These are phyloP conservation scores for Benincasa hispida DNA, from an alignment of 306 rosid genomes.

Conservation along the genomic window DNA sequence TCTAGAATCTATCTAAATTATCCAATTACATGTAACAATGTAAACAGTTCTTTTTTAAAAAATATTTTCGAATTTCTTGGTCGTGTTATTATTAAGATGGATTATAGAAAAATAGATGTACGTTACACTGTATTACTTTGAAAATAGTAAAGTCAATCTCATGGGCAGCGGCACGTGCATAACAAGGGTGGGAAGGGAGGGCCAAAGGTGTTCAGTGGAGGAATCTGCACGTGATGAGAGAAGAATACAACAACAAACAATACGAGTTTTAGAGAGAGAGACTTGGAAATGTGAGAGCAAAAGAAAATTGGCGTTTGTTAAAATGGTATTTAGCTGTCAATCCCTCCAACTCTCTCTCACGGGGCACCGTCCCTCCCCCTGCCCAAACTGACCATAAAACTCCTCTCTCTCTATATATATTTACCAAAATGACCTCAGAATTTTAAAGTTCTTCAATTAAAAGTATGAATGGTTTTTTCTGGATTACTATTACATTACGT, in stretches of 20 bases:
- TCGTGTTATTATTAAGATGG: too few relatives aligned
- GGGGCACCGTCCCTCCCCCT: slow-evolving; percentile 18
- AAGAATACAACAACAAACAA: background rate
- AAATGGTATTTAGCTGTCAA: slow-evolving; percentile 75
- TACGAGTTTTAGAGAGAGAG: background rate
- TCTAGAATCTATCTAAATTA: too few relatives aligned
- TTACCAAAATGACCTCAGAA: background rate
- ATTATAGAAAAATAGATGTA: too few relatives aligned
- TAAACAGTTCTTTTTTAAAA: too few relatives aligned
- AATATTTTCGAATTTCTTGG: too few relatives aligned
- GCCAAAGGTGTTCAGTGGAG: slow-evolving; percentile 14
- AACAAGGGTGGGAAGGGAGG: background rate
- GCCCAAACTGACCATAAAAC: background rate
- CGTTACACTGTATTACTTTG: too few relatives aligned
- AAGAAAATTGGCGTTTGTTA: slow-evolving; percentile 10
- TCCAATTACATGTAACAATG: too few relatives aligned
- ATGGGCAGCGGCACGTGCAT: slow-evolving; percentile 11
- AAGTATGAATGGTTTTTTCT: too few relatives aligned
- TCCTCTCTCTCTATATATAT: background rate
- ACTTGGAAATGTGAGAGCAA: slow-evolving; percentile 33
- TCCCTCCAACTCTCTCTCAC: slow-evolving; percentile 50
- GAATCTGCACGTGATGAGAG: slow-evolving; percentile 53
- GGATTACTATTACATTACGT: too few relatives aligned
- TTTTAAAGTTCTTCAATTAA: too few relatives aligned
- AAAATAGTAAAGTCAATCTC: too few relatives aligned